Evolutionary conservation across 2,329 filamentous ascomycete species (phyloP), one percentile per base, ranked within the genome.

Genomic region (Epichloe sibirici): DNA sequence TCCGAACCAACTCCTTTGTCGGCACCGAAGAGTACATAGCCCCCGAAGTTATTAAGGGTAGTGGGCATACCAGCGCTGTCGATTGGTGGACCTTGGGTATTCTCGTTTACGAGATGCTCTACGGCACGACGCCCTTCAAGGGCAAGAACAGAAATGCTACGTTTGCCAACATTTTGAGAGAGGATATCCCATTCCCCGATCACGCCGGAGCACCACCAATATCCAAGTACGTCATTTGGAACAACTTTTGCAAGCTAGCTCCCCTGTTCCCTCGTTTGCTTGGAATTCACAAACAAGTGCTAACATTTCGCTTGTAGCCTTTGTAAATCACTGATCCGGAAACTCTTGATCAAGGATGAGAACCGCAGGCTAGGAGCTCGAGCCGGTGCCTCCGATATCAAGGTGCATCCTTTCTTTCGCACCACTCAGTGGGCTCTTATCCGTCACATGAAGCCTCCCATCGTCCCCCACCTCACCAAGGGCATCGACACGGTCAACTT

Each of bases 21-120:
- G 93, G 93, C 17, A 98, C 93, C 0, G 93, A 98, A 68, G 93
- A 98, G 68, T 98, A 98, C 69, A 98, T 98, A 64, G 93, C 93
- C 1, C 93, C 93, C 2, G 93, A 98, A 69, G 93, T 98, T 38
- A 98, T 98, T 67, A 97, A 97, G 72, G 93, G 93, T 40, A 96
- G 91, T 65, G 93, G 93, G 25, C 93, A 98, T 70, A 98, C 93
- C 7, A 97, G 91, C 65, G 93, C 93, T 13, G 93, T 98, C 13
- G 93, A 98, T 69, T 98, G 93, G 93, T 98, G 93, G 93, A 98
- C 93, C 0, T 71, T 98, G 51, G 93, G 93, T 21, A 97, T 98
- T 59, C 72, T 98, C 64, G 90, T 98, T 53, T 98, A 97, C 68
- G 93, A 98, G 70, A 98, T 98, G 93, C 77, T 98, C 38, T 98